phyloP scores from a whole-genome alignment of 2,329 filamentous ascomycete genomes.

The Alternaria sp. region DNA sequence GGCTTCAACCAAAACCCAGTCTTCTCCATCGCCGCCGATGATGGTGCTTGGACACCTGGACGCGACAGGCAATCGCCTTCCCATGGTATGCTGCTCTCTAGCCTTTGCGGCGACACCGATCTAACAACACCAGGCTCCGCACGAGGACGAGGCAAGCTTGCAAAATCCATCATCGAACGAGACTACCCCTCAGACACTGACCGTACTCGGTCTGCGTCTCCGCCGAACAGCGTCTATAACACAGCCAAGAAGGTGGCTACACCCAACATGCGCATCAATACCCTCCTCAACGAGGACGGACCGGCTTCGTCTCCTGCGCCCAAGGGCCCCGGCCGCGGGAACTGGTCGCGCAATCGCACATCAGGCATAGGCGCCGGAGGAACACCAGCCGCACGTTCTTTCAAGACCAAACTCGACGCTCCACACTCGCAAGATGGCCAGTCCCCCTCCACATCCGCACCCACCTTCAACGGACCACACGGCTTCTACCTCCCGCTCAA shows the following conservation, averaged over 20 bases:
- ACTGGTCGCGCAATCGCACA: slow-evolving; percentile 53
- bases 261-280: slow-evolving; percentile 57
- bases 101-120: neutral
- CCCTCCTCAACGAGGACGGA: slow-evolving; percentile 55
- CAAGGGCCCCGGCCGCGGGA: slow-evolving; percentile 57
- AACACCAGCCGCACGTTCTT: slow-evolving; percentile 31
- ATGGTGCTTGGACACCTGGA: slow-evolving; percentile 49
- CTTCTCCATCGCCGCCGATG: slow-evolving; percentile 49
- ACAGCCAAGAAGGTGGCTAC: slow-evolving; percentile 42
- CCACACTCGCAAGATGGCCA: slow-evolving; percentile 41
- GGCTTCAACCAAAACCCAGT: slow-evolving; percentile 51
- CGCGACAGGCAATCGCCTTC: slow-evolving; percentile 50
- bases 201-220: slow-evolving; percentile 54
- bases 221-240: slow-evolving; percentile 50
- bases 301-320: slow-evolving; percentile 39
- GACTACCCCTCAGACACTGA: slow-evolving; percentile 54
- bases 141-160: slow-evolving; percentile 43
- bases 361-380: slow-evolving; percentile 12
- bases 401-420: slow-evolving; percentile 45
- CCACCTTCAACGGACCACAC: slow-evolving; percentile 58
- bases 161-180: slow-evolving; percentile 42
- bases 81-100: slow-evolving; percentile 31
- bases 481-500: slow-evolving; percentile 59
- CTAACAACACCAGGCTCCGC: slow-evolving; percentile 37
- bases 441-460: slow-evolving; percentile 40